Conservation (phyloP, 2,329 filamentous ascomycete genomes). For the Alternaria sp. region DNA sequence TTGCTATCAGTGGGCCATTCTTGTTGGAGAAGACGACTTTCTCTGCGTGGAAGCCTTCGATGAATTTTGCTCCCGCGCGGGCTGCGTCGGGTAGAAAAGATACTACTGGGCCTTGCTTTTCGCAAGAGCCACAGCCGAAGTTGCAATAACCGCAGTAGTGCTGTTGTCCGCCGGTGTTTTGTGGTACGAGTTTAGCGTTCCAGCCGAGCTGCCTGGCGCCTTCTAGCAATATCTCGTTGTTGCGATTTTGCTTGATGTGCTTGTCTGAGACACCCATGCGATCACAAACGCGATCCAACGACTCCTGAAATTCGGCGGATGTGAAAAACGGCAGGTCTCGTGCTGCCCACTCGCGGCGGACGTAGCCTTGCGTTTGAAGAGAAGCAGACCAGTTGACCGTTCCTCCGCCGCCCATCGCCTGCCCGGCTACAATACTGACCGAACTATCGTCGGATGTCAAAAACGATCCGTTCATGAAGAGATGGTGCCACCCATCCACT, state of each 20-base stretch:
- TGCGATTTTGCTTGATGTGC: constrained; percentile 74
- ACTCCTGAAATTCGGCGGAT: constrained; percentile 76
- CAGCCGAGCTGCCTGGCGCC: constrained; percentile 78
- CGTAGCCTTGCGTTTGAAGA: constrained; percentile 74
- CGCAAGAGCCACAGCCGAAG: constrained; percentile 67
- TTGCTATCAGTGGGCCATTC: constrained; percentile 65
- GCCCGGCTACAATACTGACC: constrained; percentile 71
- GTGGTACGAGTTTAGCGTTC: constrained; percentile 72
- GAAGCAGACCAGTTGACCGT: constrained; percentile 84
- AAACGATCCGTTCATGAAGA: constrained; percentile 75
- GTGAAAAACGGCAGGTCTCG: constrained; percentile 76
- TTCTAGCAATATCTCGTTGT: constrained; percentile 76
- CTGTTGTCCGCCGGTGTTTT: constrained; percentile 77
- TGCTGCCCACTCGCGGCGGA: constrained; percentile 82
- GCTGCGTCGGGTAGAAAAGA: constrained; percentile 83
- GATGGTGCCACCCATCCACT: constrained; percentile 64
- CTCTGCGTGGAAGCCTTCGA: constrained; percentile 81
- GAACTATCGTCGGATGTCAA: constrained; percentile 61
- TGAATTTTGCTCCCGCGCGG: constrained; percentile 77
- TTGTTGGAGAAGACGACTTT: constrained; percentile 72
- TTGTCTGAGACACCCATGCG: constrained; percentile 77
- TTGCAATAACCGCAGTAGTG: constrained; percentile 76
- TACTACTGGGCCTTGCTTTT: constrained; percentile 81
- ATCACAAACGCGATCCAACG: constrained; percentile 78
- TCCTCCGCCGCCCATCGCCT: constrained; percentile 84